phyloP scores from a whole-genome alignment of 495 filamentous ascomycete genomes.

The Aspergillus wentii region DNA sequence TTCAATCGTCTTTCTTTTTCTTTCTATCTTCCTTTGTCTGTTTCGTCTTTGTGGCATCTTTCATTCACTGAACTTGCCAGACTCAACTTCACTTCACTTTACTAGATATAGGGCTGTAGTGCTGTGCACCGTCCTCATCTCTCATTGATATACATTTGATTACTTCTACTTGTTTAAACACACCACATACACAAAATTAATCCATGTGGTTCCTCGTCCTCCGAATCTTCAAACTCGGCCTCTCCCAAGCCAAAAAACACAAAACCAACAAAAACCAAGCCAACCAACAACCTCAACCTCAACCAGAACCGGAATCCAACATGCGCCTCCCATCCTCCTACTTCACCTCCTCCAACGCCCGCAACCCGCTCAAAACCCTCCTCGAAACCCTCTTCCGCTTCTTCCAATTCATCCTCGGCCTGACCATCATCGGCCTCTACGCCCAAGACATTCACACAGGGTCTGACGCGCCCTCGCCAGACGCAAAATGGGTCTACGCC shows the following conservation, averaged over 20 bases:
- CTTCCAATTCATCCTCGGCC: constrained; percentile 65
- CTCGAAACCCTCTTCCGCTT: constrained; percentile 53
- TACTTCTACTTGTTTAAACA: not conserved
- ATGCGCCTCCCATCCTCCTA: constrained; percentile 7
- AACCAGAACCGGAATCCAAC: constrained; percentile 5
- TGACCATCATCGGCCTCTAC: constrained; percentile 77
- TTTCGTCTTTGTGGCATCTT: not conserved
- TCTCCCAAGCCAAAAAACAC: constrained; percentile 26
- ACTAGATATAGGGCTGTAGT: not conserved
- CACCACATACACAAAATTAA: constrained; percentile 3
- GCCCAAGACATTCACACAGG: constrained; percentile 60
- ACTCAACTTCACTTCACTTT: not conserved
- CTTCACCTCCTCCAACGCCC: constrained; percentile 6
- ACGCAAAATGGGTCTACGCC: constrained; percentile 76
- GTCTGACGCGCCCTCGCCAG: constrained; percentile 40
- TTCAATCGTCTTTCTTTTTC: constrained; percentile 5
- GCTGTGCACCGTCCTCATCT: not conserved
- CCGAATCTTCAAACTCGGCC: constrained; percentile 25
- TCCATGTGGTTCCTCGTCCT: constrained; percentile 27
- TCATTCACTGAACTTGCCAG: not conserved
- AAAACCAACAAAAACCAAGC: constrained; percentile 22
- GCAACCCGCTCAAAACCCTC: constrained; percentile 9
- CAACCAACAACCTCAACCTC: constrained; percentile 7
- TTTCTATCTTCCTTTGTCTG: constrained; percentile 6
- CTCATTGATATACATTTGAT: not conserved